Percentiles rank a stretch among this genome's conserved stretches.
Conservation (phyloP, 2,329 filamentous ascomycete species). For the Colletotrichum sp. region DNA sequence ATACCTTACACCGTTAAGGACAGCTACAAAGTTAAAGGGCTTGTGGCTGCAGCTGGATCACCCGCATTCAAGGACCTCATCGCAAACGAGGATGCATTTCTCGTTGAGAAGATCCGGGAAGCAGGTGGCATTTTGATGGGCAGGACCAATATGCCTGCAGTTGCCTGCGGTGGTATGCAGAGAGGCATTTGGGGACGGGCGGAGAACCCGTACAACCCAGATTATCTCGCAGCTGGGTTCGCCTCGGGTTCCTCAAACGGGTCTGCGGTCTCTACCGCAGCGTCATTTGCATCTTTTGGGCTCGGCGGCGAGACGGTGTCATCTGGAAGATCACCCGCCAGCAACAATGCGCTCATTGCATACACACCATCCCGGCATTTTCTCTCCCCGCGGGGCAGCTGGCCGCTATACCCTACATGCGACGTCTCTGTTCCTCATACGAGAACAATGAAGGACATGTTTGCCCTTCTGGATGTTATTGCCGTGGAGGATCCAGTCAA, state of each 20-base stretch:
- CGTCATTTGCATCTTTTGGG: constrained; percentile 39
- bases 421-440: constrained; percentile 55
- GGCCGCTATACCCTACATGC: not conserved
- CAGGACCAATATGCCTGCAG: constrained; percentile 62
- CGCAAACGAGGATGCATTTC: constrained; percentile 57
- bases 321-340: not conserved
- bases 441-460: constrained; percentile 45
- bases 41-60: constrained; percentile 59
- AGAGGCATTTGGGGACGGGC: constrained; percentile 56
- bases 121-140: constrained; percentile 58
- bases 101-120: constrained; percentile 49
- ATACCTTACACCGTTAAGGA: constrained; percentile 65
- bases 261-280: constrained; percentile 50
- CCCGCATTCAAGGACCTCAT: constrained; percentile 56
- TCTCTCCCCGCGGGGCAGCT: constrained; percentile 38
- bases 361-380: constrained; percentile 34
- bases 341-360: not conserved
- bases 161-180: constrained; percentile 61
- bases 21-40: constrained; percentile 56
- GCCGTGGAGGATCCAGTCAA: not conserved
- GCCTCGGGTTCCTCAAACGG: constrained; percentile 61
- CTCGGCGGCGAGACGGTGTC: not conserved
- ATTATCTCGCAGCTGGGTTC: constrained; percentile 56
- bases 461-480: not conserved
- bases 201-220: constrained; percentile 56